phyloP scores from a whole-genome alignment of 208 protist genomes.

The Acanthamoeba healyi region DNA sequence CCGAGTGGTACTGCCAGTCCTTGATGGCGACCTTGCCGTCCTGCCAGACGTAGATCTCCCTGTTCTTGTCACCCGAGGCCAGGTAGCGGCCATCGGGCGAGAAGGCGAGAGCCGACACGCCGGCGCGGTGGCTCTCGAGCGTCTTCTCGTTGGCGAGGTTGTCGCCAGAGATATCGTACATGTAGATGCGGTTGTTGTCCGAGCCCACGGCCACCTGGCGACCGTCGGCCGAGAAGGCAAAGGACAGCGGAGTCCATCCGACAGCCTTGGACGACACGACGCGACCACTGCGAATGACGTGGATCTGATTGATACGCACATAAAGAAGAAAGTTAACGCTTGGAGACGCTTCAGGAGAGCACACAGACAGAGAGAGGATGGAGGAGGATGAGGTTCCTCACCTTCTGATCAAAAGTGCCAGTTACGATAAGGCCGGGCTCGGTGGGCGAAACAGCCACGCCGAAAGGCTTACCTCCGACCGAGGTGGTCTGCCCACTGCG shows the following conservation, averaged over 20 bases:
- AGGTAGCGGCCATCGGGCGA: constrained; percentile 86
- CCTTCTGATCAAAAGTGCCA: constrained; percentile 53
- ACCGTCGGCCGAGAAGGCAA: constrained; percentile 82
- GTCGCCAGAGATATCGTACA: constrained; percentile 22
- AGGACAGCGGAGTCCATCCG: constrained; percentile 61
- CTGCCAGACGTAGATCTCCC: constrained; percentile 85
- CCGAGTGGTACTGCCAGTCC: constrained; percentile 62
- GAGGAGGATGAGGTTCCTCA: too few species aligned
- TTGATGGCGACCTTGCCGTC: constrained; percentile 36
- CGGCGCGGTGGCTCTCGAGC: constrained; percentile 26
- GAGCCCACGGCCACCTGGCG: constrained; percentile 85
- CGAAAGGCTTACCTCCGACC: constrained; percentile 57
- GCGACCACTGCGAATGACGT: constrained; percentile 26
- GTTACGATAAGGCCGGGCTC: neutral
- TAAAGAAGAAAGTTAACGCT: too few species aligned
- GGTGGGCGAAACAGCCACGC: constrained; percentile 1
- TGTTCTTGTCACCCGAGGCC: constrained; percentile 83
- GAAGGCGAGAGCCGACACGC: constrained; percentile 71
- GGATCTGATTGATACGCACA: neutral
- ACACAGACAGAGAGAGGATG: neutral
- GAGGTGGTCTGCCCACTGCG: constrained; percentile 1
- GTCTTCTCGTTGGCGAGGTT: constrained; percentile 17
- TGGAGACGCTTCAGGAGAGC: too few species aligned
- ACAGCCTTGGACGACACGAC: constrained; percentile 26
- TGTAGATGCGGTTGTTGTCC: constrained; percentile 73